A percentile compares a stretch with the other conserved stretches of the same genome.
Evolutionary conservation across 768 basidiomycete species (phyloP).

Genomic region (Cyathus striatus): DNA sequence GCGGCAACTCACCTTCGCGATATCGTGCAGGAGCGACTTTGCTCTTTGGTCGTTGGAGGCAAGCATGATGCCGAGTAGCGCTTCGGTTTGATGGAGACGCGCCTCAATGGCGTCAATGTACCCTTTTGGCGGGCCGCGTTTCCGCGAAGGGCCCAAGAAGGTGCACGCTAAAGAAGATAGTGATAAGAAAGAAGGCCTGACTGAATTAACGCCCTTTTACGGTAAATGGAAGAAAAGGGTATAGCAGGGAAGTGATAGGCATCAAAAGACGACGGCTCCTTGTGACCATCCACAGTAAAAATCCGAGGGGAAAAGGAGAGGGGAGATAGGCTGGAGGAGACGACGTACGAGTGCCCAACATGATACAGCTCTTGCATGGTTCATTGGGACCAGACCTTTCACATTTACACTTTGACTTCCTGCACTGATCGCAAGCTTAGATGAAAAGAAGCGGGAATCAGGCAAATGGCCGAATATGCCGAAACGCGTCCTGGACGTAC

Average conservation of each 20-base stretch:
- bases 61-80: slow-evolving; percentile 78
- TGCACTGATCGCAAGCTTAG: slow-evolving; percentile 82
- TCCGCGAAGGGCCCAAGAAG: slow-evolving; percentile 73
- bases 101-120: slow-evolving; percentile 95
- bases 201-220: too few species aligned
- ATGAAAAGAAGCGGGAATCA: too few species aligned
- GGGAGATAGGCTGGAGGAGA: too few species aligned
- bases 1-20: slow-evolving; percentile 44
- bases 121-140: slow-evolving; percentile 87
- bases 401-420: slow-evolving; percentile 89
- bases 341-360: slow-evolving; percentile 67
- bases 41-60: slow-evolving; percentile 39
- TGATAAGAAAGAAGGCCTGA: too few species aligned
- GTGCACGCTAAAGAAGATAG: slow-evolving; percentile 72
- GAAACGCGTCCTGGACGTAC: slow-evolving; percentile 26
- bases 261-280: too few species aligned
- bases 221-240: too few species aligned
- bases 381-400: slow-evolving; percentile 58
- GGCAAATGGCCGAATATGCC: too few species aligned
- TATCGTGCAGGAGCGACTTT: slow-evolving; percentile 40
- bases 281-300: too few species aligned
- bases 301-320: too few species aligned
- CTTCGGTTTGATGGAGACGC: slow-evolving; percentile 86
- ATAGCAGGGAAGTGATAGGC: too few species aligned
- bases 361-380: slow-evolving; percentile 72